Evolutionary conservation across 345 rosid genomes (phyloP), one percentile per base, ranked within the genome.

Genomic region (Sisymbrium irio): DNA sequence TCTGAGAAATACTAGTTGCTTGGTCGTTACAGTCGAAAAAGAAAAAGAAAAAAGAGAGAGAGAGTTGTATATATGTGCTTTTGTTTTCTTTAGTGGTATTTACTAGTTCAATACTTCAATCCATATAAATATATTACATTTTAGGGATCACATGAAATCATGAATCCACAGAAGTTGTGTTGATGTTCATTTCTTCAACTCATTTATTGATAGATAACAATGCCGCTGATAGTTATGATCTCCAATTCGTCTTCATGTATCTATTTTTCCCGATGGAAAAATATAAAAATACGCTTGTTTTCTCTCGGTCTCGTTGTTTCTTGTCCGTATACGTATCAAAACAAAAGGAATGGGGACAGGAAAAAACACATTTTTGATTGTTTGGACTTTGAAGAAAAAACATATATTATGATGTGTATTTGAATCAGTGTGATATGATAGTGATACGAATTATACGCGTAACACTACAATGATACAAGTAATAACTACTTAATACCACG

Each of bases 251-350:
- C 42, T 9, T 45, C 35, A 22, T 35, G 8, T 51, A 51, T 25
- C 33, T 25, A n/a, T 9, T 12, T 33, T 46, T 46, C 15, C 6
- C 27, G 2, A 40, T 15, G 13, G 40, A 17, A 56, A 32, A 4
- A 32, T 30, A 7, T 30, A 7, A n/a, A 7, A 30, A 32, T 32
- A 18, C 22, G 7, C 22, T 32, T 4, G 17, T 51, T n/a, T 37
- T 65, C 46, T 9, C 25, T 17, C 11, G 15, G 25, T 51, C 25
- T 51, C 9, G 25, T 62, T 22, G 57, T 64, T 42, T 42, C 13
- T 56, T 17, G 8, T 33, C 39, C 71, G 42, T 64, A 17, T 17
- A 56, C 77, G 77, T 65, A 15, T 42, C 65, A 65, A 65, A 73
- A 9, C 25, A 25, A 12, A 44, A 35, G 39, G 65, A 9, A 22